These are phyloP conservation scores for Candida ascalaphidarum DNA, from an alignment of 805 yeast species.

Conservation along the genomic window DNA sequence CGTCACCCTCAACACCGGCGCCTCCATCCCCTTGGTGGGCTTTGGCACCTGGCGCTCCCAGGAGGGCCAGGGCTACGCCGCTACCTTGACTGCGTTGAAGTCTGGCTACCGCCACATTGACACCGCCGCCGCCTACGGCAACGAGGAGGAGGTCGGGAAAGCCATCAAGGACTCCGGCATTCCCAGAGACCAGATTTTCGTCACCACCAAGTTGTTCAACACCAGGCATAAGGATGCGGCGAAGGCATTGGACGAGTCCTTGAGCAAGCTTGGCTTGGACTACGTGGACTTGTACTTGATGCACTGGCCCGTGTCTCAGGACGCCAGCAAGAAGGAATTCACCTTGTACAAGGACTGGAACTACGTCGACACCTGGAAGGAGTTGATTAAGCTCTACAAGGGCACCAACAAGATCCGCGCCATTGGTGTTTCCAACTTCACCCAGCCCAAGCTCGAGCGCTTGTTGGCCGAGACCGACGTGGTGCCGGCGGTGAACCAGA, in stretches of 20 bases:
- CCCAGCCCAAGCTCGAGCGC: no score
- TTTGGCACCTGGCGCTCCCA: constrained; percentile 4
- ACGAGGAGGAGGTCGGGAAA: constrained; percentile 57
- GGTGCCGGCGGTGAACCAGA: constrained; percentile 66
- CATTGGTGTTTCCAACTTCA: no score
- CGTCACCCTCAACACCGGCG: constrained; percentile 6
- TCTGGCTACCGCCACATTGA: constrained; percentile 49
- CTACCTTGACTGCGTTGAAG: neutral
- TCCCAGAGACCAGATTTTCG: constrained; percentile 55
- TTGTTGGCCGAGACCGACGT: constrained; percentile 30
- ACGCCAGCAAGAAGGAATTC: constrained; percentile 22
- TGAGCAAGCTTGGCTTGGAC: constrained; percentile 56
- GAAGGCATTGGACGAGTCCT: constrained; percentile 47
- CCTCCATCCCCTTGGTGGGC: constrained; percentile 8
- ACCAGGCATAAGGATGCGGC: constrained; percentile 44
- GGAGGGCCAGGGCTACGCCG: neutral
- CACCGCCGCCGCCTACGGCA: constrained; percentile 61
- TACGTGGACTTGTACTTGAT: constrained; percentile 73
- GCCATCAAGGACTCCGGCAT: constrained; percentile 49
- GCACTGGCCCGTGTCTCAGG: constrained; percentile 73
- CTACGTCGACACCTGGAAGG: constrained; percentile 25
- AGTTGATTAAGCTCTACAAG: constrained; percentile 20
- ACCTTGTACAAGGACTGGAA: constrained; percentile 23
- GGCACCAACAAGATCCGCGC: constrained; percentile 5
- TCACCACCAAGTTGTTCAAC: constrained; percentile 67